phyloP scores from a whole-genome alignment of 371 early-diverging fungal genomes.

The Syncephalastrum sp. region DNA sequence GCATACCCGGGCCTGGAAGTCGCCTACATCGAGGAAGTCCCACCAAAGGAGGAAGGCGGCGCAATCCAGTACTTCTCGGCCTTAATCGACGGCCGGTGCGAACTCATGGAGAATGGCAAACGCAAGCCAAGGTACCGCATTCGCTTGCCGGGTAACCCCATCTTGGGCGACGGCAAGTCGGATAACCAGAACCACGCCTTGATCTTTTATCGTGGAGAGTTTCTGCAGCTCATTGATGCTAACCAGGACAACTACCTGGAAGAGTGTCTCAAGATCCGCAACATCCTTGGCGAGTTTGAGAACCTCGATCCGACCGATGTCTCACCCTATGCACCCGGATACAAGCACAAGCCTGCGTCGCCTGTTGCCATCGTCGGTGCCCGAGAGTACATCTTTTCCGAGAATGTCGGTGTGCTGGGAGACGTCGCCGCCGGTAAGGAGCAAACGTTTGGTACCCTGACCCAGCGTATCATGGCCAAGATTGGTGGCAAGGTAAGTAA shows the following conservation, averaged over 20 bases:
- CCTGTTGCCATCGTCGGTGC: conserved; percentile 93
- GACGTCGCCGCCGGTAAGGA: conserved; percentile 93
- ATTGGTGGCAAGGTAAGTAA: conserved; percentile 63
- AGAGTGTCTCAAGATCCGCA: conserved; percentile 87
- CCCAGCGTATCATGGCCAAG: conserved; percentile 86
- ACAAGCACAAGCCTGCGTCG: conserved; percentile 43
- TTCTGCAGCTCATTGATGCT: conserved; percentile 84
- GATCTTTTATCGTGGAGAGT: conserved; percentile 86
- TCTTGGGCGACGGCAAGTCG: conserved; percentile 89
- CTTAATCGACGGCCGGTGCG: conserved; percentile 76
- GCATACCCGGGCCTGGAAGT: conserved; percentile 83
- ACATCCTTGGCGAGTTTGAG: conserved; percentile 86
- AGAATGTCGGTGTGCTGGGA: conserved; percentile 84
- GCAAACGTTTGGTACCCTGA: conserved; percentile 86
- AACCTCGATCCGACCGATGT: conserved; percentile 61
- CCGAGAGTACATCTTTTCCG: conserved; percentile 89
- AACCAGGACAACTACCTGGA: conserved; percentile 93
- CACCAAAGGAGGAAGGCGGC: conserved; percentile 47
- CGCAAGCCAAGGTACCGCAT: conserved; percentile 76
- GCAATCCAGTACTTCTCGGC: conserved; percentile 66
- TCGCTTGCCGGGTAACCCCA: conserved; percentile 85
- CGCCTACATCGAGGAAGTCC: conserved; percentile 77
- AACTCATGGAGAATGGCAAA: conserved; percentile 61
- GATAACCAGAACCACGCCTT: conserved; percentile 90
- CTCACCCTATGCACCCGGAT: conserved; percentile 69